Percentiles rank a stretch among this genome's conserved stretches.
Evolutionary conservation across 2,329 filamentous ascomycete species (phyloP).

Genomic region (Didymellaceae sp.): DNA sequence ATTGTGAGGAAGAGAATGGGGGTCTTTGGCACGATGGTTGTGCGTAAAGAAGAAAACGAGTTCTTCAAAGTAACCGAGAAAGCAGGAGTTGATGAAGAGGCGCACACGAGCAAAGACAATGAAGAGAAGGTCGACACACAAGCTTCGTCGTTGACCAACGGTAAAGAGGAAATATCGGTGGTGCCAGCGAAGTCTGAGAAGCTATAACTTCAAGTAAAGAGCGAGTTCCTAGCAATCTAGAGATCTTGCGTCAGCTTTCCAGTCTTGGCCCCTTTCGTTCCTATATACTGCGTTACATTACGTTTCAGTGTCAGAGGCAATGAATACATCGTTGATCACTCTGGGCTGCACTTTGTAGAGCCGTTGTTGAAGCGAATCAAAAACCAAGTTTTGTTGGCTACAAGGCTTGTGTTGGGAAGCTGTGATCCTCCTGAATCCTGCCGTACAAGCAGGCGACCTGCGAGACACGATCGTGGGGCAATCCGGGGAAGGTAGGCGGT

Average conservation of each 20-base stretch:
- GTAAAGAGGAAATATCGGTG: not conserved
- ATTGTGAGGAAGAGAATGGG: constrained; percentile 32
- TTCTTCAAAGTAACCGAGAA: constrained; percentile 23
- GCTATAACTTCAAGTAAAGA: not conserved
- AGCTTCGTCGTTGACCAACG: not conserved
- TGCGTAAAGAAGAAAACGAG: constrained; percentile 34
- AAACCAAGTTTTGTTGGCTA: too few species aligned
- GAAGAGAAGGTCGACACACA: not conserved
- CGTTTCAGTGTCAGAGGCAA: too few species aligned
- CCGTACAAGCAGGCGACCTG: too few species aligned
- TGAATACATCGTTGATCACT: too few species aligned
- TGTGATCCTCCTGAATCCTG: too few species aligned
- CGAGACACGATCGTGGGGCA: not conserved
- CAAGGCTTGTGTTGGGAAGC: too few species aligned
- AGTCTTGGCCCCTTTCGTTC: too few species aligned
- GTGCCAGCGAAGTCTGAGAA: not conserved
- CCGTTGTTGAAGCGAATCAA: too few species aligned
- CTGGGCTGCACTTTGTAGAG: too few species aligned
- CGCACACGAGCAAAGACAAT: not conserved
- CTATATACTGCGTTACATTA: too few species aligned
- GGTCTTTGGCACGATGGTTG: constrained; percentile 29
- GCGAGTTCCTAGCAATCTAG: too few species aligned
- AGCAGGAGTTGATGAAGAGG: constrained; percentile 5
- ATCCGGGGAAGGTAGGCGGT: not conserved
- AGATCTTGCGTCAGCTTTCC: too few species aligned